A percentile compares a stretch with the other conserved stretches of the same genome.
These are phyloP conservation scores for Exophiala lecanii-corni DNA, from an alignment of 2,329 filamentous ascomycete genomes.

Conservation along the genomic window DNA sequence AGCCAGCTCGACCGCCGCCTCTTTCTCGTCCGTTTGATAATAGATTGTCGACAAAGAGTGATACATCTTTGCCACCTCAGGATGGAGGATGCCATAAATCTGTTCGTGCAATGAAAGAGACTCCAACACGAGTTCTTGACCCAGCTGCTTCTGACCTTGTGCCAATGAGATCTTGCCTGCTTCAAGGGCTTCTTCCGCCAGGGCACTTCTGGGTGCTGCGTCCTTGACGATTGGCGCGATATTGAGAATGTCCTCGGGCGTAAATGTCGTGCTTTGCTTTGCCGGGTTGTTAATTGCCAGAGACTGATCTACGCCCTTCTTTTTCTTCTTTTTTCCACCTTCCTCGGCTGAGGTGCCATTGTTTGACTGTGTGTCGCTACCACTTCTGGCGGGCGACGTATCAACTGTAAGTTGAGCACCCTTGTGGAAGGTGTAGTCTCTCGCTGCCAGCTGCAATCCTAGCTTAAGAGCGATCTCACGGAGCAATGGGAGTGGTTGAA, in stretches of 20 bases:
- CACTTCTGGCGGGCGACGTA: slow-evolving; percentile 35
- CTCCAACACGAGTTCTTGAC: slow-evolving; percentile 92
- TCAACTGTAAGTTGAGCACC: slow-evolving; percentile 31
- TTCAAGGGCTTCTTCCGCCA: slow-evolving; percentile 93
- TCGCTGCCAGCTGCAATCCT: slow-evolving; percentile 79
- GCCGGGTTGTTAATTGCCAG: slow-evolving; percentile 36
- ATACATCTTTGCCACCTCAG: slow-evolving; percentile 92
- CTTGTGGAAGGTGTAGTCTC: slow-evolving; percentile 66
- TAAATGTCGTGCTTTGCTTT: slow-evolving; percentile 60
- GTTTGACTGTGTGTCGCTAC: slow-evolving; percentile 25
- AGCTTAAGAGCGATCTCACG: slow-evolving; percentile 86
- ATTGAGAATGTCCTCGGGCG: slow-evolving; percentile 80
- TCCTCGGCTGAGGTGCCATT: slow-evolving; percentile 35
- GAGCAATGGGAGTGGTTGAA: slow-evolving; percentile 76
- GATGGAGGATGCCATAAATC: slow-evolving; percentile 95
- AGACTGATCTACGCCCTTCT: slow-evolving; percentile 31
- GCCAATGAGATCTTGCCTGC: slow-evolving; percentile 94
- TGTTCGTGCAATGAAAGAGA: slow-evolving; percentile 95
- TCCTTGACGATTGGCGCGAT: slow-evolving; percentile 94
- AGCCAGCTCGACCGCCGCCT: slow-evolving; percentile 87
- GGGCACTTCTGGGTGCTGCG: slow-evolving; percentile 78
- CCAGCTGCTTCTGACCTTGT: slow-evolving; percentile 91
- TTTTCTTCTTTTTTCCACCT: slow-evolving; percentile 55
- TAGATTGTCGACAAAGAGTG: slow-evolving; percentile 93
- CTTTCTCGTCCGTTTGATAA: slow-evolving; percentile 97